These are phyloP conservation scores for Tolypocladium sp. DNA, from an alignment of 2,329 filamentous ascomycete species.

Conservation along the genomic window DNA sequence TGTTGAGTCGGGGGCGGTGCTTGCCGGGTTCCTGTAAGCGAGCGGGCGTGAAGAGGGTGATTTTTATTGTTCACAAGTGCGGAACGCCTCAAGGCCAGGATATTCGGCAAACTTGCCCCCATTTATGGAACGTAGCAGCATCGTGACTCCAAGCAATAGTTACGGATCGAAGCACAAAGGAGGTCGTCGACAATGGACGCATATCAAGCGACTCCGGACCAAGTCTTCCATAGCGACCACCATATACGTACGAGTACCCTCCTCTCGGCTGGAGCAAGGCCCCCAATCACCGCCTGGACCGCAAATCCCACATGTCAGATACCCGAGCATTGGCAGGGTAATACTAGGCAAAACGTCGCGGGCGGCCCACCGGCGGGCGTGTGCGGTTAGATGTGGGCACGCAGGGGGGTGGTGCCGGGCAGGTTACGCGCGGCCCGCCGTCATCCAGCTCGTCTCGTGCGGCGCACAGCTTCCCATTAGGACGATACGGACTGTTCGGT, in stretches of 20 bases:
- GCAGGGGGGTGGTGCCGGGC: not conserved
- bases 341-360: not conserved
- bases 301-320: not conserved
- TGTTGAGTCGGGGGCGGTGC: not conserved
- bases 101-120: not conserved
- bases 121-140: not conserved
- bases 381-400: not conserved
- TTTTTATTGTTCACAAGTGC: not conserved
- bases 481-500: not conserved
- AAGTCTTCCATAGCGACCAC: not conserved
- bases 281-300: not conserved
- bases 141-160: not conserved
- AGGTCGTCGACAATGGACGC: not conserved
- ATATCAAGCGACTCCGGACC: not conserved
- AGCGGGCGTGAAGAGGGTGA: not conserved
- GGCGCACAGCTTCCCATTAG: not conserved
- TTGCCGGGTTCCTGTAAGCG: not conserved
- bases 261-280: too few relatives aligned
- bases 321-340: not conserved
- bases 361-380: not conserved
- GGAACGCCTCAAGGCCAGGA: not conserved
- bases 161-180: not conserved
- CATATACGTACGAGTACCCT: not conserved
- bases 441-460: not conserved
- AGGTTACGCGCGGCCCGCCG: not conserved